A percentile compares a stretch with the other conserved stretches of the same genome.
Evolutionary conservation across 208 protist species (phyloP).

Genomic region (Porcisia hertigi): DNA sequence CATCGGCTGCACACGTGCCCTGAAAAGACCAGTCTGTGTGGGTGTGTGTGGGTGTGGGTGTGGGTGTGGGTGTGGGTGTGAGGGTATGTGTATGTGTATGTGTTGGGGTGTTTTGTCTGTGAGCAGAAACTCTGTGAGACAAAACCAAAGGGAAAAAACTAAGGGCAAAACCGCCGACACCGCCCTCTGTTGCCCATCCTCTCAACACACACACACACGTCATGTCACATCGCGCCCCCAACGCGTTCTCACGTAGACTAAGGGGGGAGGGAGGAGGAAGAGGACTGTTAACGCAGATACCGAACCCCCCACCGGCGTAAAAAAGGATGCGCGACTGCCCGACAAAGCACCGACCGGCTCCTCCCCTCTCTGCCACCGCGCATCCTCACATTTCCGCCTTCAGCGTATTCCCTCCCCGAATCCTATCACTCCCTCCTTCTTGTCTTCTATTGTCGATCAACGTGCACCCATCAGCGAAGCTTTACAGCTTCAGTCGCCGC

Average conservation of each 20-base stretch:
- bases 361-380: neutral
- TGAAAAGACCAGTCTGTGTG: no score
- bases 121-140: conserved; percentile 21
- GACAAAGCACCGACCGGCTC: no score
- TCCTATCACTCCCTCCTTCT: neutral
- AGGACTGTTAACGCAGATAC: neutral
- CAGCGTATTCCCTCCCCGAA: neutral
- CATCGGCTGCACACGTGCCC: no score
- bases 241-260: no score
- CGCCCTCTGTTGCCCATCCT: no score
- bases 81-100: no score
- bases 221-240: neutral
- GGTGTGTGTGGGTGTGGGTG: no score
- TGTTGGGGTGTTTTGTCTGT: no score
- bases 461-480: neutral
- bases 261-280: neutral
- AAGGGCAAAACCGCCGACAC: no score
- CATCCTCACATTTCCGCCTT: neutral
- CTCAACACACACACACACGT: neutral
- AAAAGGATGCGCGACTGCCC: no score
- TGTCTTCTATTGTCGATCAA: neutral
- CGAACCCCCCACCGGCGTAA: neutral
- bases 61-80: no score
- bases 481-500: conserved; percentile 17
- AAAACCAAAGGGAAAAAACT: conserved; percentile 11